These are phyloP conservation scores for Ogataea sp. DNA, from an alignment of 805 yeast species.

Conservation along the genomic window DNA sequence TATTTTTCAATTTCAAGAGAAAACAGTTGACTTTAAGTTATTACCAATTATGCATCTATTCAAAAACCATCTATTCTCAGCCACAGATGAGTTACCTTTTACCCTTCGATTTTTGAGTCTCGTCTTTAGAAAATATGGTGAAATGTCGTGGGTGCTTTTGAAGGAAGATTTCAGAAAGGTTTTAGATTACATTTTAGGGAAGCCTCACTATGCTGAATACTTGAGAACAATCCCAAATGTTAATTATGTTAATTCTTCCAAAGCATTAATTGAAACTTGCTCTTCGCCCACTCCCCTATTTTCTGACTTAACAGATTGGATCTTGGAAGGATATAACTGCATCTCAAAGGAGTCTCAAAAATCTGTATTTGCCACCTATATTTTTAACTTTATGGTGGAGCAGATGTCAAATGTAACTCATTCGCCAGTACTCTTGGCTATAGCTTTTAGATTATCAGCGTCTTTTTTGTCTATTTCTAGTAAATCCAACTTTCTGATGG, in stretches of 20 bases:
- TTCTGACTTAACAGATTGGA: not conserved
- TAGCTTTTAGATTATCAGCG: conserved; percentile 16
- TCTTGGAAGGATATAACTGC: conserved; percentile 16
- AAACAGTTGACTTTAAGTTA: conserved; percentile 10
- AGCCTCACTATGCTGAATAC: too few relatives aligned
- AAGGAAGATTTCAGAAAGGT: not conserved
- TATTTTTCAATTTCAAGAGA: conserved; percentile 6
- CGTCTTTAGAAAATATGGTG: conserved; percentile 26
- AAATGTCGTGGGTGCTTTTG: not conserved
- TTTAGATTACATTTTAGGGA: not conserved
- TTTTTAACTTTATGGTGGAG: conserved; percentile 41
- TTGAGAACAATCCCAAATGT: too few relatives aligned
- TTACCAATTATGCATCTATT: conserved; percentile 11
- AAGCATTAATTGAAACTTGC: too few relatives aligned
- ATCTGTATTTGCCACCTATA: conserved; percentile 43
- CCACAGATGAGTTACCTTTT: conserved; percentile 47
- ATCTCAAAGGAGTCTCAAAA: conserved; percentile 40
- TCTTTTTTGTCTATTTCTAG: not conserved
- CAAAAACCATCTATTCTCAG: conserved; percentile 47
- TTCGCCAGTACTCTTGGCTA: conserved; percentile 16
- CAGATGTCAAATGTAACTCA: conserved; percentile 12
- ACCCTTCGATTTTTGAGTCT: conserved; percentile 44
- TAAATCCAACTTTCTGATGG: conserved; percentile 23
- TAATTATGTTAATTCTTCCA: too few relatives aligned
- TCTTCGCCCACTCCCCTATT: too few relatives aligned